Conservation (phyloP, 805 yeast genomes). For the Pachysolen tannophilus region DNA sequence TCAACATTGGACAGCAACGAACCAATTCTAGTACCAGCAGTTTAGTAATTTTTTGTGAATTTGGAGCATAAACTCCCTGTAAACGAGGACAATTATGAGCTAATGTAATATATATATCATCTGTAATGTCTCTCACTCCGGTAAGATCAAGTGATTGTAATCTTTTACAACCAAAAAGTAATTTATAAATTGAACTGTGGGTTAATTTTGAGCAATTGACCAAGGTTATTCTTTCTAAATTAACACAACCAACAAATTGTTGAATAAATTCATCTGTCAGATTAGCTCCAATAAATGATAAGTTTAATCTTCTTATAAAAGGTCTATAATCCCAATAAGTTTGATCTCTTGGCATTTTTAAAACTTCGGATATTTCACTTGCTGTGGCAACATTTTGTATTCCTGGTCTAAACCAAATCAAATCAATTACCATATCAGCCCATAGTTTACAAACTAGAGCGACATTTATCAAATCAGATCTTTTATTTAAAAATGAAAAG, state of each 20-base stretch:
- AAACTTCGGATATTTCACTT: constrained; percentile 45
- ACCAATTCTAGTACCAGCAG: constrained; percentile 53
- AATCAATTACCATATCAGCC: constrained; percentile 69
- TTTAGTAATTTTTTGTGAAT: constrained; percentile 66
- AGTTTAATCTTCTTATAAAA: constrained; percentile 71
- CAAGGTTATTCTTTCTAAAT: constrained; percentile 78
- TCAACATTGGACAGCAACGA: constrained; percentile 59
- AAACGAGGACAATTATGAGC: constrained; percentile 66
- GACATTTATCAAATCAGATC: constrained; percentile 49
- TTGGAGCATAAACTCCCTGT: constrained; percentile 88
- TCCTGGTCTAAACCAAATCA: constrained; percentile 83
- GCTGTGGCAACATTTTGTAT: constrained; percentile 44
- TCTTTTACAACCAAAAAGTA: constrained; percentile 56
- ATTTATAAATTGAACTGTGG: constrained; percentile 49
- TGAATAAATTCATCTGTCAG: constrained; percentile 59
- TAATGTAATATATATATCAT: constrained; percentile 59
- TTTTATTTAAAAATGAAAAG: constrained; percentile 54
- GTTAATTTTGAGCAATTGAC: constrained; percentile 69
- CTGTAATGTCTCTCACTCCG: constrained; percentile 63
- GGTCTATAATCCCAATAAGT: constrained; percentile 62
- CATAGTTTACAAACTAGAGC: constrained; percentile 75
- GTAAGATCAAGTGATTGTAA: constrained; percentile 85
- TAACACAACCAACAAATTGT: constrained; percentile 58
- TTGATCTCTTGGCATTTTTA: constrained; percentile 35
- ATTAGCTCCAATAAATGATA: constrained; percentile 62